Evolutionary conservation across 2,329 filamentous ascomycete genomes (phyloP).

Genomic region (Hypoxylon sp.): DNA sequence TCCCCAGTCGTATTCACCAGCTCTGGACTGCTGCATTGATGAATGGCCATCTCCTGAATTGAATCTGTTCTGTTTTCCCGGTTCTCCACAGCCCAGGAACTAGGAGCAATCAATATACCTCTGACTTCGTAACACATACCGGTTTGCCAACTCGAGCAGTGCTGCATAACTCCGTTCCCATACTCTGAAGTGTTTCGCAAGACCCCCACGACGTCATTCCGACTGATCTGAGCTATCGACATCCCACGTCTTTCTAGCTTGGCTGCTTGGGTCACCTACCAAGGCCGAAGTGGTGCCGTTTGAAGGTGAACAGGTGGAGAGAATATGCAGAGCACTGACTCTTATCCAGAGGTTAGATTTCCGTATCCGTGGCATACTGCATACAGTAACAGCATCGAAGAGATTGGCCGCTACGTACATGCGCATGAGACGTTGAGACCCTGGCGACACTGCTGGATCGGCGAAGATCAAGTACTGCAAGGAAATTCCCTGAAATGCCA

Average conservation of each 20-base stretch:
- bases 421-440: slow-evolving; percentile 26
- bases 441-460: slow-evolving; percentile 20
- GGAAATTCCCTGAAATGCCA: slow-evolving; percentile 1
- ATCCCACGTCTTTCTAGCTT: slow-evolving; percentile 7
- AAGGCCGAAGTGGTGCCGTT: slow-evolving; percentile 34
- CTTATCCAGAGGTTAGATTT: slow-evolving; percentile 10
- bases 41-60: slow-evolving; percentile 4
- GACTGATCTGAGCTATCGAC: slow-evolving; percentile 1
- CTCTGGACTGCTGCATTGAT: slow-evolving; percentile 11
- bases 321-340: slow-evolving; percentile 40
- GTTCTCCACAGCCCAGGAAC: slow-evolving; percentile 2
- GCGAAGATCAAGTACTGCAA: slow-evolving; percentile 26
- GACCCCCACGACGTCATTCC: slow-evolving; percentile 24
- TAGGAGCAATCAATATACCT: slow-evolving; percentile 9
- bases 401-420: slow-evolving; percentile 21
- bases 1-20: slow-evolving; percentile 18
- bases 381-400: slow-evolving; percentile 16
- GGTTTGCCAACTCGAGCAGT: slow-evolving; percentile 11
- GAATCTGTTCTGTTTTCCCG: slow-evolving; percentile 6
- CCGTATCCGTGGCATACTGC: slow-evolving; percentile 24
- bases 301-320: slow-evolving; percentile 30
- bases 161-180: slow-evolving; percentile 7
- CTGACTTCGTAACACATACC: slow-evolving; percentile 7
- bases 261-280: slow-evolving; percentile 23
- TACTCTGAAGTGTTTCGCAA: neutral